Evolutionary conservation across 306 rosid genomes (phyloP).

Genomic region (Cicer chorassanicum): DNA sequence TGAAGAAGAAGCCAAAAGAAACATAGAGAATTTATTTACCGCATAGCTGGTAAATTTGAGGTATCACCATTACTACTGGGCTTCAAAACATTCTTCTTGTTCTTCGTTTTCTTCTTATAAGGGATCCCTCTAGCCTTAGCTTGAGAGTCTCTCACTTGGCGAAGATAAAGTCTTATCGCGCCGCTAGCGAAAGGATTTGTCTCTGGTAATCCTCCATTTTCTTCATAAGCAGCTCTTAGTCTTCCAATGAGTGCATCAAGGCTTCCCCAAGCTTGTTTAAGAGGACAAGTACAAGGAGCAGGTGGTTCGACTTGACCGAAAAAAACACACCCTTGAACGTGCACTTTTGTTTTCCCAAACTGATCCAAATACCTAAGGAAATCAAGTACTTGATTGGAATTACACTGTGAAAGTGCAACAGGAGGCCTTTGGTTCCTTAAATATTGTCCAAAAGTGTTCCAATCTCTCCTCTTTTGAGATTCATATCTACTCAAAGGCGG

Average conservation of each 20-base stretch:
- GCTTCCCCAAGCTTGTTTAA: conserved; percentile 81
- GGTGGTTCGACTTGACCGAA: conserved; percentile 76
- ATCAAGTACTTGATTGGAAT: conserved; percentile 73
- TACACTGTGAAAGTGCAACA: conserved; percentile 64
- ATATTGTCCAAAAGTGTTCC: conserved; percentile 88
- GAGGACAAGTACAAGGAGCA: conserved; percentile 82
- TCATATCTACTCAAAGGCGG: conserved; percentile 66
- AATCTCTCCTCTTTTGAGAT: conserved; percentile 80
- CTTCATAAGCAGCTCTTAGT: conserved; percentile 47
- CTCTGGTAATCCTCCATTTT: conserved; percentile 83
- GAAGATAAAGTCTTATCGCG: conserved; percentile 67
- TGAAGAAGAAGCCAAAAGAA: conserved; percentile 38
- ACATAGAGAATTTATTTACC: conserved; percentile 11
- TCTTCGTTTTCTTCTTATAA: conserved; percentile 76
- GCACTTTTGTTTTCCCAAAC: conserved; percentile 82
- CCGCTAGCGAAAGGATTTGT: conserved; percentile 76
- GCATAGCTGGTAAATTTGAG: conserved; percentile 47
- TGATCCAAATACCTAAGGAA: conserved; percentile 76
- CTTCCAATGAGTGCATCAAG: conserved; percentile 79
- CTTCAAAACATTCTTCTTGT: conserved; percentile 43
- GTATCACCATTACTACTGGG: conserved; percentile 23
- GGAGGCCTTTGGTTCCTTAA: conserved; percentile 82
- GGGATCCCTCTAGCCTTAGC: conserved; percentile 83
- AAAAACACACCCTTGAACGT: conserved; percentile 61
- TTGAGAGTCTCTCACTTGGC: conserved; percentile 73